Conservation (phyloP, 108 stramenopile species). For the Nitzschia palea region DNA sequence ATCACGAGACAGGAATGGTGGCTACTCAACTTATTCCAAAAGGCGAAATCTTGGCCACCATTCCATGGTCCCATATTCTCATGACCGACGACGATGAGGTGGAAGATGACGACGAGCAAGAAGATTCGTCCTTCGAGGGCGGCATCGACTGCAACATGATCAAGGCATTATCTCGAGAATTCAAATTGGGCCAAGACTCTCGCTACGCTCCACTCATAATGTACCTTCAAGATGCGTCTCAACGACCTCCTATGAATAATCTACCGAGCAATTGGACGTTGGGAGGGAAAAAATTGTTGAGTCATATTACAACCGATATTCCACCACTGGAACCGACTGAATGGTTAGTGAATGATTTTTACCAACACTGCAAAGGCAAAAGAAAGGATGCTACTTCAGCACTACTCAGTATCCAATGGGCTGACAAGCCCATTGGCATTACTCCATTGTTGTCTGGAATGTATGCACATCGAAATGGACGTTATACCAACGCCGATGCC, state of each 20-base stretch:
- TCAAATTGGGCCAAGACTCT: conserved; percentile 19
- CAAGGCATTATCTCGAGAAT: conserved; percentile 9
- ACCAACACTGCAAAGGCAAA: conserved; percentile 32
- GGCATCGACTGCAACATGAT: conserved; percentile 24
- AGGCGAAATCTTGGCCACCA: conserved; percentile 22
- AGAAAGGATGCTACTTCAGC: conserved; percentile 38
- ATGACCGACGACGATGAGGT: neutral
- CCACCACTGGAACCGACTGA: conserved; percentile 2
- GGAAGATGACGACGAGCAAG: neutral
- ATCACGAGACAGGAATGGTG: conserved; percentile 28
- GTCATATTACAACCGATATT: no score
- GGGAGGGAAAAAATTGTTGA: conserved; percentile 42
- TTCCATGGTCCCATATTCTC: conserved; percentile 32
- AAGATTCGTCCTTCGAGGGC: neutral
- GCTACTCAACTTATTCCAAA: conserved; percentile 35
- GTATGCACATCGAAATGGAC: conserved; percentile 44
- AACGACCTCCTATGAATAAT: conserved; percentile 15
- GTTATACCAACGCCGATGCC: neutral
- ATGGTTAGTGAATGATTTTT: conserved; percentile 13
- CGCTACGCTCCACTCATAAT: conserved; percentile 61
- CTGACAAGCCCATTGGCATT: conserved; percentile 46
- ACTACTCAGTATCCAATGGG: conserved; percentile 45
- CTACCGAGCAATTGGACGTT: conserved; percentile 52
- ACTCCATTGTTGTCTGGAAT: conserved; percentile 50
- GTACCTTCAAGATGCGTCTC: conserved; percentile 37